A percentile compares a stretch with the other conserved stretches of the same genome.
These are phyloP conservation scores for Ormosia emarginata DNA, from an alignment of 306 rosid genomes.

Conservation along the genomic window DNA sequence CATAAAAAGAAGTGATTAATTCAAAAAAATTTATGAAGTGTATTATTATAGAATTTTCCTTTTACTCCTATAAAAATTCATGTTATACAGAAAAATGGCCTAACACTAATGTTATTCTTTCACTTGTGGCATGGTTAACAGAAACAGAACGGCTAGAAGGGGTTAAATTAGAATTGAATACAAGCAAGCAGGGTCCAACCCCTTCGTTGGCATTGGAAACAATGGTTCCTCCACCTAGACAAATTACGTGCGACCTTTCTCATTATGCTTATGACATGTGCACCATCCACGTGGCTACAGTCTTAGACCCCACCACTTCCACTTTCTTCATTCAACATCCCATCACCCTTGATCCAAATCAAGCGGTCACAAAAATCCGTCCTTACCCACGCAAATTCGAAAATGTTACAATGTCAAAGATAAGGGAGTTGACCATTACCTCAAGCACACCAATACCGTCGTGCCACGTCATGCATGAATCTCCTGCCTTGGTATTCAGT, in stretches of 20 bases:
- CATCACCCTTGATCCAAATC: not conserved
- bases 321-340: constrained; percentile 32
- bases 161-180: not conserved
- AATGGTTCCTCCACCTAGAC: not conserved
- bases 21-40: too few species aligned
- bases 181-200: not conserved
- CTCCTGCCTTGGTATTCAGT: constrained; percentile 31
- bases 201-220: not conserved
- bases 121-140: not conserved
- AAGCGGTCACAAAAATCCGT: constrained; percentile 24
- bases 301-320: constrained; percentile 36
- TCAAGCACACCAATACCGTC: not conserved
- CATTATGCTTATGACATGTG: constrained; percentile 40
- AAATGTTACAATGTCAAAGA: constrained; percentile 11
- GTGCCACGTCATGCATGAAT: not conserved
- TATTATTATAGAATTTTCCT: too few species aligned
- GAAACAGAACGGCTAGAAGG: not conserved
- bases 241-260: constrained; percentile 37
- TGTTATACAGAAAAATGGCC: too few species aligned
- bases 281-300: constrained; percentile 28
- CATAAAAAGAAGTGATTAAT: too few species aligned
- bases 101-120: too few species aligned
- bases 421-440: constrained; percentile 15
- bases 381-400: constrained; percentile 44
- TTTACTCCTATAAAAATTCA: too few species aligned